phyloP scores from a whole-genome alignment of 768 basidiomycete species.

The Rhodosporidiobolus odoratus region DNA sequence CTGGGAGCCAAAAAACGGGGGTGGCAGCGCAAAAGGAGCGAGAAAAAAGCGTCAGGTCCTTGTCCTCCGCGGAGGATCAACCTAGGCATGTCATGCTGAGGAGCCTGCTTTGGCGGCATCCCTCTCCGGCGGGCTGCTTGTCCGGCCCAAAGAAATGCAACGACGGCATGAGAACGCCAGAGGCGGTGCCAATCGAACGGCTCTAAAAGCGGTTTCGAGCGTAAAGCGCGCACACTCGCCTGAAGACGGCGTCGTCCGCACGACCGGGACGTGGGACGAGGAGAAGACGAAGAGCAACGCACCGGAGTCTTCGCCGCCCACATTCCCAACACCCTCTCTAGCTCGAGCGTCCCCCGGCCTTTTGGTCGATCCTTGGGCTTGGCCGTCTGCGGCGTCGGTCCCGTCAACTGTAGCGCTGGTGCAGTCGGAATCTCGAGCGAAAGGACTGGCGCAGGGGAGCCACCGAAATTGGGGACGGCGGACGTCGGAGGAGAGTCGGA shows the following conservation, averaged over 20 bases:
- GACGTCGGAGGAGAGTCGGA: background rate
- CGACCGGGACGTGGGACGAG: background rate
- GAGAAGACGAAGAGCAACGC: background rate
- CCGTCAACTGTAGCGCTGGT: background rate
- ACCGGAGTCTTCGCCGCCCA: constrained; percentile 27
- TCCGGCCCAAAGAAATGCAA: no score
- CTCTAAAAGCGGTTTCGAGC: no score
- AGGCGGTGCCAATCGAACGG: no score
- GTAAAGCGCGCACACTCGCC: no score
- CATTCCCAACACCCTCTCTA: constrained; percentile 32
- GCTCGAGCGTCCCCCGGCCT: constrained; percentile 29
- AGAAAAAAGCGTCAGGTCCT: background rate
- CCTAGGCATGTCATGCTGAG: background rate
- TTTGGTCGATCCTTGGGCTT: constrained; percentile 22
- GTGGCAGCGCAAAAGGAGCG: background rate
- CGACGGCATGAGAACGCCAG: no score
- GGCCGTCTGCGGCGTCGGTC: background rate
- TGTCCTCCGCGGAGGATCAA: background rate
- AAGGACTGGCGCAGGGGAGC: background rate
- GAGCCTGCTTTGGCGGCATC: background rate
- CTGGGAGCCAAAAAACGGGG: background rate
- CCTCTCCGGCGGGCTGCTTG: no score
- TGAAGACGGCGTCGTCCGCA: no score
- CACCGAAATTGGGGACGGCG: background rate
- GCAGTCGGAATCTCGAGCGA: constrained; percentile 8